Conservation (phyloP, 345 rosid genomes). For the Eucalyptus microcorys region DNA sequence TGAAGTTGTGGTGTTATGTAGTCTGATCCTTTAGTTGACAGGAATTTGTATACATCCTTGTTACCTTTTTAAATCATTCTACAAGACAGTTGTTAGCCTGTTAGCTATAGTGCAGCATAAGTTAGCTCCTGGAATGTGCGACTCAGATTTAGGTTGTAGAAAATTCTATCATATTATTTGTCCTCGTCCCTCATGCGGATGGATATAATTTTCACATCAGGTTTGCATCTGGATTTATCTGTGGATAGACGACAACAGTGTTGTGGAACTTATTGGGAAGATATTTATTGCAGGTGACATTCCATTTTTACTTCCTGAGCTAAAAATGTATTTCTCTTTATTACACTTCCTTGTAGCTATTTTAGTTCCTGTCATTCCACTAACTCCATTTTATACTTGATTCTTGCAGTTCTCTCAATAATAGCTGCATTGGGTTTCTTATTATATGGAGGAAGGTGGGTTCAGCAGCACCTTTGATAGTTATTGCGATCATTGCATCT, state of each 20-base stretch:
- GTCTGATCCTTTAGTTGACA: not conserved
- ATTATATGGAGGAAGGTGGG: slow-evolving; percentile 96
- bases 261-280: slow-evolving; percentile 65
- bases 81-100: not conserved
- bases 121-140: not conserved
- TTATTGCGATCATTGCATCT: not conserved
- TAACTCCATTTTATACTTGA: not conserved
- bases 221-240: slow-evolving; percentile 77
- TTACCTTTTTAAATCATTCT: not conserved
- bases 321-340: not conserved
- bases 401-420: slow-evolving; percentile 65
- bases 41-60: not conserved
- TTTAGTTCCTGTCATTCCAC: not conserved
- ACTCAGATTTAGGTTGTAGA: not conserved
- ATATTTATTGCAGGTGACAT: slow-evolving; percentile 77
- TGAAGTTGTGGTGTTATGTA: not conserved
- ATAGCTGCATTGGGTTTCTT: slow-evolving; percentile 90
- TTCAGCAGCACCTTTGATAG: not conserved
- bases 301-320: not conserved
- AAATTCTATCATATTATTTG: too few relatives aligned
- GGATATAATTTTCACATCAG: slow-evolving; percentile 23
- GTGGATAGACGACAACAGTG: slow-evolving; percentile 72
- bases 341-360: not conserved
- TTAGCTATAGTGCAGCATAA: not conserved
- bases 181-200: not conserved